phyloP scores from a whole-genome alignment of 805 yeast genomes.

The Saccharomycopsis sp. region DNA sequence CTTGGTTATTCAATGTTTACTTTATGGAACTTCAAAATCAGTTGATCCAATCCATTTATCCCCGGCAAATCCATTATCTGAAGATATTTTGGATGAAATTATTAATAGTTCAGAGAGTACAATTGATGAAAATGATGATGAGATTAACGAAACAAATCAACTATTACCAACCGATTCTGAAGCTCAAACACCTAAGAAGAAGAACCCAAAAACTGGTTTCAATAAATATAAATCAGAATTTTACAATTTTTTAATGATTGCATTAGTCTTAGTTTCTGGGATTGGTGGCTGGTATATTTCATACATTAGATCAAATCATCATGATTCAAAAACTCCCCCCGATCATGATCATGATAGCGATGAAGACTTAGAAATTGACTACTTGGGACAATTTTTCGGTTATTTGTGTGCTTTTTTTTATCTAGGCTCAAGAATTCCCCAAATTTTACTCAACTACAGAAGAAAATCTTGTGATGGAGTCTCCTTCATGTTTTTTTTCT shows the following conservation, averaged over 20 bases:
- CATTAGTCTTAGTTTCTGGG: constrained; percentile 60
- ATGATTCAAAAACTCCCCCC: constrained; percentile 15
- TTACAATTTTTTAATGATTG: constrained; percentile 35
- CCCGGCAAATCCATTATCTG: constrained; percentile 79
- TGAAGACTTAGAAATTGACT: constrained; percentile 50
- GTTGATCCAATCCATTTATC: constrained; percentile 73
- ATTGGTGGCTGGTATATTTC: constrained; percentile 80
- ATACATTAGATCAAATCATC: constrained; percentile 34
- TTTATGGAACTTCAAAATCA: constrained; percentile 42
- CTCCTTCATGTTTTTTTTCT: constrained; percentile 83
- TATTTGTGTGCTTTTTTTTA: constrained; percentile 63
- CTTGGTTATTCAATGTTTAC: constrained; percentile 70
- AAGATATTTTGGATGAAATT: constrained; percentile 57
- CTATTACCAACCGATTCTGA: background rate
- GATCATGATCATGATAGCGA: constrained; percentile 25
- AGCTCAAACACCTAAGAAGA: background rate
- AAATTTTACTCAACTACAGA: constrained; percentile 71
- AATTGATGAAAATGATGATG: constrained; percentile 11
- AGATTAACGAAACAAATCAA: constrained; percentile 16
- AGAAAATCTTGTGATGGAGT: constrained; percentile 94
- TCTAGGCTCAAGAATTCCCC: constrained; percentile 88
- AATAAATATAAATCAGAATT: constrained; percentile 11
- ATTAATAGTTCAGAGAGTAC: constrained; percentile 14
- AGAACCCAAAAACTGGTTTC: constrained; percentile 16
- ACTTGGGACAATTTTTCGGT: constrained; percentile 82